Conservation (phyloP, 768 basidiomycete genomes). For the Polyporus arcularius region DNA sequence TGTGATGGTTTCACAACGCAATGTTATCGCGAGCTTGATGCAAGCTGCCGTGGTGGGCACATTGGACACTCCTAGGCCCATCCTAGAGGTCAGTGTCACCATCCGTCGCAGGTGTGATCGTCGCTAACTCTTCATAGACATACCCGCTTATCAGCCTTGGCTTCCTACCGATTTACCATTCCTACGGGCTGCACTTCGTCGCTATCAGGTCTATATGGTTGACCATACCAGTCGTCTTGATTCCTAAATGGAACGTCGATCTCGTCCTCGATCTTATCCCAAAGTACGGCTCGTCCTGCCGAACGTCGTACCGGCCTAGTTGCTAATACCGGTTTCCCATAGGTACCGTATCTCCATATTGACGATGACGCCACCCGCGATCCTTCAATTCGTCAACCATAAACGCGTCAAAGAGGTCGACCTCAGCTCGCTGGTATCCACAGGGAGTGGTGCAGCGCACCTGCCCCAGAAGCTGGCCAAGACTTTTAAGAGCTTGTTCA, state of each 20-base stretch:
- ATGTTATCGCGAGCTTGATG: constrained; percentile 18
- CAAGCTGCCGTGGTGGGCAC: constrained; percentile 10
- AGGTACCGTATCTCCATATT: constrained; percentile 59
- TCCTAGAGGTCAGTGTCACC: neutral
- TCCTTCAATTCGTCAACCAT: constrained; percentile 66
- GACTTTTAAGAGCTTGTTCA: constrained; percentile 38
- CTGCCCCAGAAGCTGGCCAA: constrained; percentile 56
- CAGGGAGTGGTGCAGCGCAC: constrained; percentile 65
- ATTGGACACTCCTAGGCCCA: neutral
- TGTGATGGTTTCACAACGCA: constrained; percentile 31
- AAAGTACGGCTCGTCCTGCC: constrained; percentile 44
- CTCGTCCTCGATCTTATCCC: constrained; percentile 53
- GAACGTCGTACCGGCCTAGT: neutral
- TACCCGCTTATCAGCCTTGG: constrained; percentile 49
- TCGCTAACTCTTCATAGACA: neutral
- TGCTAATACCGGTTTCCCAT: neutral
- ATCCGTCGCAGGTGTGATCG: neutral
- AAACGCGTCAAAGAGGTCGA: constrained; percentile 47
- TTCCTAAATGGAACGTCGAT: constrained; percentile 64
- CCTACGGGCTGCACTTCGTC: constrained; percentile 58
- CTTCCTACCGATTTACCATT: constrained; percentile 70
- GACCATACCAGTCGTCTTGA: constrained; percentile 51
- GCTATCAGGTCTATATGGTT: constrained; percentile 48
- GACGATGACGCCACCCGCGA: constrained; percentile 58
- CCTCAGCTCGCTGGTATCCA: constrained; percentile 47